Evolutionary conservation across 1,284 basidiomycete species (phyloP).

Genomic region (Pseudozyma flocculosa): DNA sequence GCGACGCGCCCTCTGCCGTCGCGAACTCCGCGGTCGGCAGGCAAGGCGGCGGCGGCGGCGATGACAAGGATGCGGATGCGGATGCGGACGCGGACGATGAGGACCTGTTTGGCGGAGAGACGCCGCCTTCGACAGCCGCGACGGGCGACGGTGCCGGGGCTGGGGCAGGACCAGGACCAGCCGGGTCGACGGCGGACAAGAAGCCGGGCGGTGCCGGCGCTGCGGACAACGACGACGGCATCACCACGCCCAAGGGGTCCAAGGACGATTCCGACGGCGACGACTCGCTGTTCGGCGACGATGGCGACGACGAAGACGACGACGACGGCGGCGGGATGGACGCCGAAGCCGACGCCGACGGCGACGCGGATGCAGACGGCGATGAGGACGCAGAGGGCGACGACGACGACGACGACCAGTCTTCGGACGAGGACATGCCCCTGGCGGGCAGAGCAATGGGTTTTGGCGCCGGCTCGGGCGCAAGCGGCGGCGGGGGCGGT

Average conservation of each 20-base stretch:
- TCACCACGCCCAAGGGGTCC: background rate
- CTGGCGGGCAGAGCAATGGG: conserved; percentile 19
- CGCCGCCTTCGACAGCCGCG: conserved; percentile 12
- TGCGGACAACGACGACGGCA: background rate
- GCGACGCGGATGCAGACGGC: conserved; percentile 42
- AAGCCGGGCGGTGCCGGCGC: conserved; percentile 4
- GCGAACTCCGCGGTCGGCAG: conserved; percentile 16
- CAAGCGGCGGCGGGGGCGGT: background rate
- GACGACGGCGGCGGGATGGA: conserved; percentile 12
- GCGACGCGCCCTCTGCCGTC: conserved; percentile 2
- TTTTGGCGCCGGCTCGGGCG: too few species aligned
- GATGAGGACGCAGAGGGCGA: conserved; percentile 46
- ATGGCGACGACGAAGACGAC: conserved; percentile 16
- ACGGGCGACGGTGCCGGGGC: too few species aligned
- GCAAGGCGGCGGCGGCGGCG: too few species aligned
- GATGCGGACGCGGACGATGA: conserved; percentile 21
- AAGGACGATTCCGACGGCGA: conserved; percentile 24
- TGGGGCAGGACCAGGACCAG: conserved; percentile 2
- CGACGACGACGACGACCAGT: conserved; percentile 60
- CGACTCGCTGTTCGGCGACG: conserved; percentile 37
- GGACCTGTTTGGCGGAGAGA: conserved; percentile 34
- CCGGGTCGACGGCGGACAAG: conserved; percentile 6
- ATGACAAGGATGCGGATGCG: conserved; percentile 14
- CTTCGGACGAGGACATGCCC: conserved; percentile 39
- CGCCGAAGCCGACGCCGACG: conserved; percentile 46